Base-by-base conservation (phyloP, 2,329 filamentous ascomycete species). In the Ambrosiella cleistominuta region DNA sequence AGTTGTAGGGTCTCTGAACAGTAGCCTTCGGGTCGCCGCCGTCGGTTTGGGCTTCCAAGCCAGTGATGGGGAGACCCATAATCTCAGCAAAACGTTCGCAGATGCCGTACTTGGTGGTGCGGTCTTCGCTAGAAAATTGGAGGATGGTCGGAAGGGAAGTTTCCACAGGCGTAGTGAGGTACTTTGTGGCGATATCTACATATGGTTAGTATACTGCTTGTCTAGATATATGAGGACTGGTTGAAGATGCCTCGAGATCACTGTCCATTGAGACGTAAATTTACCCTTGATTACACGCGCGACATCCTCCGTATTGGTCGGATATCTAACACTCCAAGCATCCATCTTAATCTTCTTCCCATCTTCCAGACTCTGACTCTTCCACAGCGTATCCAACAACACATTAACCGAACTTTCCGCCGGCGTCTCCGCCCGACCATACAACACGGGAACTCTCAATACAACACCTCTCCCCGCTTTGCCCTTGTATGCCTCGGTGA, bases 91-190 rank as follows among this genome's bases (percentile, higher is more conserved):
- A 83, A 8, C 77, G 71, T 70, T 87, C 73, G 68, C 86, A 90
- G 58, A 96, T 95, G 68, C 91, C 82, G 68, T 90, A 94, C 72
- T 95, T 95, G 52, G 89, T 95, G 74, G 83, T 86, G 63, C 76
- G 79, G 64, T 95, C 86, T 69, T 95, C 88, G 51, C 87, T 88
- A 2, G 85, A 87, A 70, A 95, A 95, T 57, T 96, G 89, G 15
- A 95, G 74, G 49, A 89, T 78, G 36, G 67, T 72, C 0, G 89
- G 89, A 44, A 95, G 70, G 13, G 72, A 66, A 9, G 72, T 68
- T 55, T 74, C 71, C 42, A 77, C 72, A 44, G 68, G 65, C 11
- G 73, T 69, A 3, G 67, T 69, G 57, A 85, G 72, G 65, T 90
- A 93, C 65, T 85, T 82, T 61, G 74, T 75, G 1, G 85, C 80